Evolutionary conservation across 1,139 yeast species (phyloP), one percentile per base, ranked within the genome.

Genomic region (Taphrina wiesneri): DNA sequence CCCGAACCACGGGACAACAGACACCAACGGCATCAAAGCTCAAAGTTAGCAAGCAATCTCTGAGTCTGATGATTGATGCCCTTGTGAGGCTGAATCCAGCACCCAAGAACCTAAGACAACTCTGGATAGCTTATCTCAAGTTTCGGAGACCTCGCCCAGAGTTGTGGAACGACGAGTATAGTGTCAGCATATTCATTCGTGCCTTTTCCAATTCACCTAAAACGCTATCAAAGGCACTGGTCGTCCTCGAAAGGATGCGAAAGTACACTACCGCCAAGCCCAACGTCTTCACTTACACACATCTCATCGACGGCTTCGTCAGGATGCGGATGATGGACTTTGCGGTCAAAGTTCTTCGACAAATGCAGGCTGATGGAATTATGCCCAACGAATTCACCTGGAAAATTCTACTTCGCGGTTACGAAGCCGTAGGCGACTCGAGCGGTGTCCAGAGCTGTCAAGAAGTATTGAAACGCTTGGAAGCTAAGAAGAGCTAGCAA

Each of bases 1-100:
- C 45, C 2, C 41, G 45, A 7, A 19, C 28, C 6, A 28, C 25
- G 2, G 34, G 6, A 13, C 17, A 23, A 19, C 13, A 19, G 15
- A 26, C 36, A 2, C 17, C 43, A 7, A 30, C 25, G 17, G 17
- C 2, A 13, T 15, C 39, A n/a, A 19, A 13, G 28, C 56, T 59
- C 17, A 47, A 51, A 36, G 46, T 51, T 11, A 21, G 39, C 54
- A 60, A 60, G 19, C 43, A 39, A 28, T 34, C 64, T 13, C 34
- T 60, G 41, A 60, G 64, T 17, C 52, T 60, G 9, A 34, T 51
- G 34, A 19, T 60, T 32, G 57, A 60, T 43, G 56, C 64, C 5
- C 57, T 60, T 3, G 64, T 60, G 32, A 34, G 56, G 32, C 28
- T 60, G 39, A 60, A 60, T n/a, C 41, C 56, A 1, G 28, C 34